Base-by-base conservation (phyloP, 164 flowering plant species). In the Vitis riparia region DNA sequence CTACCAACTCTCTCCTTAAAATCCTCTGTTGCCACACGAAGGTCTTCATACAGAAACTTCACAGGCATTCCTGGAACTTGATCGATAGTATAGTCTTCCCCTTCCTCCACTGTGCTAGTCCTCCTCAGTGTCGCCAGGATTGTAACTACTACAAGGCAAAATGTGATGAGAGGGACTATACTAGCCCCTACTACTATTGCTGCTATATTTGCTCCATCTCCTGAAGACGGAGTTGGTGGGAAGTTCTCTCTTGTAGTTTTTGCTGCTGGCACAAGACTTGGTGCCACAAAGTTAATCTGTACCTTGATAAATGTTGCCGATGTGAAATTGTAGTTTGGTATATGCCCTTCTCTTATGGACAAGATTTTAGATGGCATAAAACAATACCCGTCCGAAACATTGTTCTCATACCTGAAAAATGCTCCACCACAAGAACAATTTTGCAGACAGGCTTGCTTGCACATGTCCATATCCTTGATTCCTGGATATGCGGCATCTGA, bases 1-100 rank as follows among this genome's bases (percentile, higher is more conserved):
- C 50, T 32, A 2, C 77, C 77, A 57, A 74, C 72, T n/a, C 17
- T 32, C n/a, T 30, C 57, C 16, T 52, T 49, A 57, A 74, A 74
- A 51, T 65, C 55, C 44, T 62, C 60, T 8, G 73, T 74, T 12
- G 72, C 69, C 14, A 11, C 7, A 8, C 44, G 29, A 53, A 74
- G 44, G 48, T 62, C 58, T n/a, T 63, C 37, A 23, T 29, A 74
- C 2, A 72, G 15, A 44, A 68, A 74, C n/a, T 50, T 56, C 51
- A 11, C 17, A 0, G 67, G 63, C 63, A 68, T 56, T 37, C 67
- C 56, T 1, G 44, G 44, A 37, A 37, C 44, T 37, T 37, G 44
- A 37, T 37, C 44, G 44, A 37, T 37, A 37, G 44, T 37, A 37
- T 37, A 37, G 44, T 37, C 44, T 37, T 37, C 44, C 44, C 7